Base-by-base conservation (phyloP, 2,329 filamentous ascomycete species). In the Colletotrichum noveboracense region DNA sequence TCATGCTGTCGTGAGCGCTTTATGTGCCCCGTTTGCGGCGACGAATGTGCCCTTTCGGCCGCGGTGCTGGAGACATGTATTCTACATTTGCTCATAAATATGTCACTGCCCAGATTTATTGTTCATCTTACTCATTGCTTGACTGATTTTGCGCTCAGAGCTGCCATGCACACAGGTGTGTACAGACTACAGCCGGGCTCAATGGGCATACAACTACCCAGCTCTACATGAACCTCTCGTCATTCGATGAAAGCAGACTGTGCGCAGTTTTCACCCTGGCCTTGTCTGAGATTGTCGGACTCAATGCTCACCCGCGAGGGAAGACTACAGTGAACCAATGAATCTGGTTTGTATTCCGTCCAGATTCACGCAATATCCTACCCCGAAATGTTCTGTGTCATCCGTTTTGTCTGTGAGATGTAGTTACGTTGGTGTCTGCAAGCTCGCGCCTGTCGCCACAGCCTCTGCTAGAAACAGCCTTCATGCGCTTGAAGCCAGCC, bases 91-190 rank as follows among this genome's bases (percentile, higher is more conserved):
- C n/a, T 52, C 43, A 52, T 52, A 13, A 21, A 52, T 52, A 52
- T 52, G 10, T 52, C 43, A 52, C n/a, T 6, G 43, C 43, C 43
- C 43, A 21, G 10, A 2, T 48, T 48, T 4, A 38, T 38, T 48
- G 38, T n/a, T 5, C 5, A 43, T 1, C 18, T n/a, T 3, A n/a
- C 3, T n/a, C 9, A 4, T 12, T 10, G 3, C 6, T 43, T 5
- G 1, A 43, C 4, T 43, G 38, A n/a, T 5, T 43, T 0, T 48
- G 43, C 43, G 10, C 6, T 48, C 6, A 48, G 43, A n/a, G 10
- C 43, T 12, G 18, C 1, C 38, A 48, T 48, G 18, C 18, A 12
- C 10, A 13, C 6, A 48, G 6, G 6, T 4, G 43, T 13, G 2
- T n/a, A 48, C 9, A 48, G 38, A 12, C 9, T n/a, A 43, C 18